Conservation (phyloP, 2,329 filamentous ascomycete genomes). For the Zymoseptoria crescenta region DNA sequence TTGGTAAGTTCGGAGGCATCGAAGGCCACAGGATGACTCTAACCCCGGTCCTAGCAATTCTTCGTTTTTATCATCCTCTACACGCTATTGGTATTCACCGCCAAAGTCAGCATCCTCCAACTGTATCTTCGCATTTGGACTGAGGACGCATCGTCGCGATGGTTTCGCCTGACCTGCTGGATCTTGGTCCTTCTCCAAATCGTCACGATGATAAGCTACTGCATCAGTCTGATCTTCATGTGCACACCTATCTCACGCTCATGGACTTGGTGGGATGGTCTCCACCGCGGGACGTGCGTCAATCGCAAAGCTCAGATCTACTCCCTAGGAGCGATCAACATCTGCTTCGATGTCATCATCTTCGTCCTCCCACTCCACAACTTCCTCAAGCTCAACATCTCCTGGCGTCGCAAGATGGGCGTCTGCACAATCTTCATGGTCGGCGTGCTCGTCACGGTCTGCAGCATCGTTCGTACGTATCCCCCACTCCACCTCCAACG, state of each 20-base stretch:
- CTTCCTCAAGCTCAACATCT: constrained; percentile 17
- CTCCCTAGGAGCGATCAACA: constrained; percentile 15
- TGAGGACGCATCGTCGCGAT: constrained; percentile 9
- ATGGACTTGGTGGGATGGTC: constrained; percentile 15
- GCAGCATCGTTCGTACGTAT: constrained; percentile 9
- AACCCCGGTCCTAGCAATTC: constrained; percentile 6
- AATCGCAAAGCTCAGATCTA: constrained; percentile 11
- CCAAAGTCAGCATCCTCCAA: constrained; percentile 15
- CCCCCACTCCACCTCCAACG: not conserved
- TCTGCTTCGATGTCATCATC: constrained; percentile 17
- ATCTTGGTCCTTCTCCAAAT: constrained; percentile 9
- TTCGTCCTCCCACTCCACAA: constrained; percentile 17
- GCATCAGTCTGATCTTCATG: constrained; percentile 11
- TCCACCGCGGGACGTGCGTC: constrained; percentile 12
- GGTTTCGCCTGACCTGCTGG: constrained; percentile 15
- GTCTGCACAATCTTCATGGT: constrained; percentile 16
- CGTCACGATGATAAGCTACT: constrained; percentile 11
- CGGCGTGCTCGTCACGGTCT: constrained; percentile 13
- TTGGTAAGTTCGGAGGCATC: constrained; percentile 2
- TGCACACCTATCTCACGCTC: constrained; percentile 10
- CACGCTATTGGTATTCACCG: constrained; percentile 12
- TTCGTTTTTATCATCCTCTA: constrained; percentile 16
- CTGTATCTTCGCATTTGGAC: constrained; percentile 17
- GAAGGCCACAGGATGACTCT: not conserved
- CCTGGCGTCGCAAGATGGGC: constrained; percentile 13